Evolutionary conservation across 345 rosid species (phyloP), one percentile per base, ranked within the genome.

Genomic region (Nephelium lappaceum): DNA sequence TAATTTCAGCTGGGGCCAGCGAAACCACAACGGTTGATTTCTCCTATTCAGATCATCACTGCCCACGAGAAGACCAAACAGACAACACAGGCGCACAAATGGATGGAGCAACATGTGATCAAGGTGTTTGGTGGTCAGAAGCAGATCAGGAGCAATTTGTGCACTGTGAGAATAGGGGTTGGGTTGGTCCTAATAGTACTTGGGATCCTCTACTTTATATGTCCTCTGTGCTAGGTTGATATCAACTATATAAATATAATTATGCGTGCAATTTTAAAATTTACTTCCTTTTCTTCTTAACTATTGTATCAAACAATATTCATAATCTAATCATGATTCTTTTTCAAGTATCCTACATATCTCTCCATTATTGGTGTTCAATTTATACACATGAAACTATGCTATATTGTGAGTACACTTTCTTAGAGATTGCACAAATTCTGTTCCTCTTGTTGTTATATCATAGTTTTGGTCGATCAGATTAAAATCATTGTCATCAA

Each of bases 191-290:
- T 57, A 78, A 64, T 74, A 31, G 24, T 45, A 19, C 78, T 14
- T 88, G 91, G 87, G 91, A 86, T 83, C 91, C 87, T 67, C 77
- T 83, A 27, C 73, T 85, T 23, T 88, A 71, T 69, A 80, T 78
- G 67, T 83, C 88, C 38, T 85, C 86, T 24, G 78, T 74, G 71
- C 76, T 86, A 25, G 85, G 88, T 5, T 86, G 76, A 85, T 45
- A 11, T 16, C 19, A 11, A 7, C 39, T 27, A 36, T 61, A 53
- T 19, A 74, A 62, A 23, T 19, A 45, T 45, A 7, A 45, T 45
- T 5, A 45, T 45, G 8, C 8, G 0, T 45, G 63, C 70, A 21
- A 47, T 71, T 70, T n/a, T 69, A 69, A 60, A 19, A 1, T 64
- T 63, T n/a, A 31, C 36, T 47, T 8, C 36, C 11, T 21, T 64